Evolutionary conservation across 2,329 filamentous ascomycete genomes (phyloP).

Genomic region (Blastomyces silverae): DNA sequence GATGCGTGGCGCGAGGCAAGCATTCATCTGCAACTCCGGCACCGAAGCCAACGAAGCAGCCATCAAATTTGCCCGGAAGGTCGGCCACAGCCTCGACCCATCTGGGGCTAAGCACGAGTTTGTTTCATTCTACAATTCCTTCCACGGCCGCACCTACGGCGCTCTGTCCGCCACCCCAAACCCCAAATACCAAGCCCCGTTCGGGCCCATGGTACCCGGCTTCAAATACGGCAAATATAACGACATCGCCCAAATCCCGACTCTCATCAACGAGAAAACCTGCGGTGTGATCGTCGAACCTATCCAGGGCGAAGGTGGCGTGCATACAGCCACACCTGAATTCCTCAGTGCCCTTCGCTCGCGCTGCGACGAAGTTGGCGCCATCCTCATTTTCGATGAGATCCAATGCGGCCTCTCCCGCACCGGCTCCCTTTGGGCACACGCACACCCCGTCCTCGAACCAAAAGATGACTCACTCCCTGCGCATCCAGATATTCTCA

Average conservation of each 20-base stretch:
- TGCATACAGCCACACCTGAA: slow-evolving; percentile 72
- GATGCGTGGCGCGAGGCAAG: slow-evolving; percentile 72
- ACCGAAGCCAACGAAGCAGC: slow-evolving; percentile 97
- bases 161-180: slow-evolving; percentile 93
- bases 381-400: slow-evolving; percentile 89
- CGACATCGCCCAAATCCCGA: slow-evolving; percentile 63
- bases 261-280: slow-evolving; percentile 73
- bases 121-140: slow-evolving; percentile 84
- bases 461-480: slow-evolving; percentile 42
- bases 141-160: slow-evolving; percentile 96
- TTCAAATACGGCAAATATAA: slow-evolving; percentile 85
- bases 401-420: slow-evolving; percentile 90
- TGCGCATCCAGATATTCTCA: slow-evolving; percentile 89
- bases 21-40: slow-evolving; percentile 94
- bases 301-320: slow-evolving; percentile 93
- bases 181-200: slow-evolving; percentile 94
- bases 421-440: slow-evolving; percentile 87
- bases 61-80: slow-evolving; percentile 93
- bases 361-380: slow-evolving; percentile 78
- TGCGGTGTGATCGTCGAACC: slow-evolving; percentile 95
- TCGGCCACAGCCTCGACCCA: slow-evolving; percentile 67
- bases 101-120: slow-evolving; percentile 70
- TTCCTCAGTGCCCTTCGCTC: slow-evolving; percentile 79
- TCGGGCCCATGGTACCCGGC: slow-evolving; percentile 89
- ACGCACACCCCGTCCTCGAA: slow-evolving; percentile 58